Evolutionary conservation across 2,329 filamentous ascomycete species (phyloP), one percentile per base, ranked within the genome.

Genomic region (Penicillium hordei): DNA sequence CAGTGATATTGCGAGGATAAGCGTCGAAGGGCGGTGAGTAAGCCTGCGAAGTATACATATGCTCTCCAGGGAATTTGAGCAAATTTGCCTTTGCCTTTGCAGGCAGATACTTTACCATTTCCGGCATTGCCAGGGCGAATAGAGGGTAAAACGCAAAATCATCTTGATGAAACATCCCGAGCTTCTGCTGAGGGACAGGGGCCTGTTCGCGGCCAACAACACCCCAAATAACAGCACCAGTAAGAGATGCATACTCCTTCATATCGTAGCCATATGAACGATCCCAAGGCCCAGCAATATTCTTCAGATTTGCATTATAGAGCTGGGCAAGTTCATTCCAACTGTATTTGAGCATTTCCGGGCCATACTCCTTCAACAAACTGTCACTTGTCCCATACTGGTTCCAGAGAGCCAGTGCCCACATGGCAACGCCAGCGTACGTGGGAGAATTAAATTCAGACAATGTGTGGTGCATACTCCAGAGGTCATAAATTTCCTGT

Each of bases 241-340:
- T 79, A 48, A 87, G 77, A 52, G 82, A 82, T 4, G 86, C 68
- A 63, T 87, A 87, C 7, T 79, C 74, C 54, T 85, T 86, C 84
- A 87, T 86, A 58, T 88, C 84, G 57, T 81, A 87, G 0, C 84
- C 84, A 60, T 88, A 88, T 0, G 80, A 76, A 0, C 86, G 80
- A 68, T 88, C 86, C 85, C 85, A 88, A 0, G 86, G 86, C 0
- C 85, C 86, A 2, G 85, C 85, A 48, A 87, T 78, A 59, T 87
- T 88, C 61, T 79, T 82, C 72, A 88, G 70, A 2, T 79, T 77
- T 0, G 84, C 80, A 52, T 87, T 82, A 76, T 84, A 88, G 1
- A 88, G 76, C 45, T 79, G 63, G 0, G 77, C 76, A 1, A 83
- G 75, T 3, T 78, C 75, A 5, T 78, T 72, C 85, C 83, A 87